These are phyloP conservation scores for Chenopodium quinoa DNA, from an alignment of 148 eudicot genomes.

Conservation along the genomic window DNA sequence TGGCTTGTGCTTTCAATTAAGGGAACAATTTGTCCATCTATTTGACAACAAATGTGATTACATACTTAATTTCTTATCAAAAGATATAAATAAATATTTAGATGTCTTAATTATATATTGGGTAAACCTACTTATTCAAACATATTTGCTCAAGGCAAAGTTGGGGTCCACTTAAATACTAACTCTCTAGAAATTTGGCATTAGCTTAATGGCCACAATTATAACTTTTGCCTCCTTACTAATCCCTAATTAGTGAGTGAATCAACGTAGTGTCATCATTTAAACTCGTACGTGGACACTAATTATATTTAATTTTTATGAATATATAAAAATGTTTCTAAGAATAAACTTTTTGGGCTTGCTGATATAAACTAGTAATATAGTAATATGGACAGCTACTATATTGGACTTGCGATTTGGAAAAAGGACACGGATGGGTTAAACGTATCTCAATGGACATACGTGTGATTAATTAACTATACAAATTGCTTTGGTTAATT, in stretches of 20 bases:
- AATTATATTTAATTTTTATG: too few species aligned
- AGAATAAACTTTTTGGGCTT: neutral
- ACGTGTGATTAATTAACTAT: constrained; percentile 20
- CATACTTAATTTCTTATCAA: neutral
- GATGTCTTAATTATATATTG: constrained; percentile 15
- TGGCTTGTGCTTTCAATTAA: constrained; percentile 45
- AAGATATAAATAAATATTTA: neutral
- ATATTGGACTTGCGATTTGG: constrained; percentile 20
- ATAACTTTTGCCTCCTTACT: neutral
- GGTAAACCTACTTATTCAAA: constrained; percentile 43
- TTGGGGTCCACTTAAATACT: constrained; percentile 17
- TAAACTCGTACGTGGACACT: neutral
- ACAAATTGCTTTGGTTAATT: neutral
- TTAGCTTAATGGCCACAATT: constrained; percentile 6
- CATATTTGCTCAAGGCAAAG: constrained; percentile 28
- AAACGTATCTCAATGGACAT: constrained; percentile 20
- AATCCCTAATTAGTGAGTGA: neutral
- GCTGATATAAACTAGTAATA: neutral
- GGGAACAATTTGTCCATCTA: constrained; percentile 57
- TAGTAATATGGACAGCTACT: constrained; percentile 3
- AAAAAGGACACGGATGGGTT: constrained; percentile 15
- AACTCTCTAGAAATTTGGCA: constrained; percentile 23
- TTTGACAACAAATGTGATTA: constrained; percentile 6
- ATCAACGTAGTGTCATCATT: constrained; percentile 13
- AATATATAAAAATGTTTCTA: too few species aligned